Percentiles rank a stretch among this genome's conserved stretches.
Evolutionary conservation across 2,329 filamentous ascomycete genomes (phyloP).

Genomic region (Cladosporium colombiae): DNA sequence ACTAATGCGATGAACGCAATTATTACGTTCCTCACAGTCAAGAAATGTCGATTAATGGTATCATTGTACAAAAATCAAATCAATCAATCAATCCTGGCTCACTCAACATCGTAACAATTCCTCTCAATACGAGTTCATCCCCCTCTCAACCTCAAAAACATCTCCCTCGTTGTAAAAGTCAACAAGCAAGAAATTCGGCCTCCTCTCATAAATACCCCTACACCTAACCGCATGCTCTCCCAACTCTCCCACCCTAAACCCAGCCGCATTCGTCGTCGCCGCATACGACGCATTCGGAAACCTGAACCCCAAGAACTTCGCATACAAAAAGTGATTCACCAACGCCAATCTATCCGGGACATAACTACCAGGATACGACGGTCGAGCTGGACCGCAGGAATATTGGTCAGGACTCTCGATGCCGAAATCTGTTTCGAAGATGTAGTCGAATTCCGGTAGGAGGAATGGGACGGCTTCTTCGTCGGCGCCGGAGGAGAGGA

Average conservation of each 20-base stretch:
- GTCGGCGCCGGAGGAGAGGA: slow-evolving; percentile 47
- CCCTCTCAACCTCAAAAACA: slow-evolving; percentile 33
- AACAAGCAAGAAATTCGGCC: slow-evolving; percentile 46
- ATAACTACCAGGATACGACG: slow-evolving; percentile 41
- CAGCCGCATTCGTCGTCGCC: slow-evolving; percentile 45
- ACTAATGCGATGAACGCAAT: neutral
- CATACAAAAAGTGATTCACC: slow-evolving; percentile 49
- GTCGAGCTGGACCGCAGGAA: slow-evolving; percentile 39
- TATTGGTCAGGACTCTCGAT: slow-evolving; percentile 38
- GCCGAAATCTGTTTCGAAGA: slow-evolving; percentile 49
- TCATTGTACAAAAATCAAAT: neutral
- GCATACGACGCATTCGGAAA: slow-evolving; percentile 46
- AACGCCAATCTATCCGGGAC: slow-evolving; percentile 47
- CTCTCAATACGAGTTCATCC: slow-evolving; percentile 31
- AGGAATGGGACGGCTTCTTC: slow-evolving; percentile 44
- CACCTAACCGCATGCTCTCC: slow-evolving; percentile 47
- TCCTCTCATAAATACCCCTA: slow-evolving; percentile 39
- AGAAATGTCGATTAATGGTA: neutral
- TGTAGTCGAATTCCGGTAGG: slow-evolving; percentile 40
- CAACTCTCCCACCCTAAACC: slow-evolving; percentile 43
- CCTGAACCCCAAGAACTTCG: slow-evolving; percentile 44
- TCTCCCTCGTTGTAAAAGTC: slow-evolving; percentile 39
- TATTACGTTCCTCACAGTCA: neutral
- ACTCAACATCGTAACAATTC: neutral
- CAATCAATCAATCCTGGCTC: too few relatives aligned